These are phyloP conservation scores for Microascus cirrosus DNA, from an alignment of 2,329 filamentous ascomycete species.

Conservation along the genomic window DNA sequence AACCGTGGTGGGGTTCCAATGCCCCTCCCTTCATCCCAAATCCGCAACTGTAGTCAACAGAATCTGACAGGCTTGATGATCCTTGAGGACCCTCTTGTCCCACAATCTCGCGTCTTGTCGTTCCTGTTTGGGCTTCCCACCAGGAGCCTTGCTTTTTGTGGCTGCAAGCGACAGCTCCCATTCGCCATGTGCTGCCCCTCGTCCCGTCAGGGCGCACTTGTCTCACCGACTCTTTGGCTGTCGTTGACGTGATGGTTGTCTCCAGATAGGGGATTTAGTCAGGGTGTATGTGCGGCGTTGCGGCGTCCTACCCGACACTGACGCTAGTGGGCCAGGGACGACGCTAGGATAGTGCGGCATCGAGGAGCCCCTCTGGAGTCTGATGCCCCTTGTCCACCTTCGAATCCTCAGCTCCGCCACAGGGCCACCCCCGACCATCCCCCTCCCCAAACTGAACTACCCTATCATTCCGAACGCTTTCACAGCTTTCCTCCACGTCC, in stretches of 20 bases:
- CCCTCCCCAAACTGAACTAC: neutral
- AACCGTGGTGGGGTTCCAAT: neutral
- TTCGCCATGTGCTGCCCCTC: neutral
- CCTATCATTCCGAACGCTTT: no score
- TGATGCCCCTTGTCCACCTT: no score
- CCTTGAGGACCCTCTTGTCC: neutral
- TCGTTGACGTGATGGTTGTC: neutral
- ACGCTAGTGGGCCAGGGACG: no score
- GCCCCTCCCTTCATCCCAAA: neutral
- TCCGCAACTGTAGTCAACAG: neutral
- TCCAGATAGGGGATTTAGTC: neutral
- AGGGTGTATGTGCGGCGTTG: neutral
- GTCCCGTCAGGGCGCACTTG: neutral
- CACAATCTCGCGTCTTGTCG: neutral
- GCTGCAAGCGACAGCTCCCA: neutral
- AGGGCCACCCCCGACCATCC: neutral
- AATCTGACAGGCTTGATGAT: neutral
- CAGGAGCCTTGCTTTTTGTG: neutral
- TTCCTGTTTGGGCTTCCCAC: neutral
- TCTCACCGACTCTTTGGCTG: neutral
- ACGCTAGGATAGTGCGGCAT: no score
- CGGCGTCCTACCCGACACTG: no score
- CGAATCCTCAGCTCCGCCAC: neutral
- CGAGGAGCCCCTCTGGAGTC: no score
- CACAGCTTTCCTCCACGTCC: neutral